These are phyloP conservation scores for Backusella liffmaniae DNA, from an alignment of 192 early-diverging fungal genomes.

Conservation along the genomic window DNA sequence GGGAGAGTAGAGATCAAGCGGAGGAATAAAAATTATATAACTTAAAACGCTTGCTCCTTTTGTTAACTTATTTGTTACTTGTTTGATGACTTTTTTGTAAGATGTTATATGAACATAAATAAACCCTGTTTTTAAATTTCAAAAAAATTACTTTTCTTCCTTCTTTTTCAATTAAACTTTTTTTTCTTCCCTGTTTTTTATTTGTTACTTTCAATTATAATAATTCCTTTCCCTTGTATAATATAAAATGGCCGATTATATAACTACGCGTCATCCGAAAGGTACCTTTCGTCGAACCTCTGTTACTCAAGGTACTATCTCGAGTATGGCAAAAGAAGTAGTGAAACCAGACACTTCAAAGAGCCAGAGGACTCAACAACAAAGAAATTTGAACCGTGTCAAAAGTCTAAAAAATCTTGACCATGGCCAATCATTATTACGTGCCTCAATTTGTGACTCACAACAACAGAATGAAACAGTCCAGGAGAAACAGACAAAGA, in stretches of 20 bases:
- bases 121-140: neutral
- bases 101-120: neutral
- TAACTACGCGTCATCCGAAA: neutral
- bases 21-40: neutral
- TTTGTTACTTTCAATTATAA: neutral
- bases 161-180: neutral
- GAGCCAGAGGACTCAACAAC: neutral
- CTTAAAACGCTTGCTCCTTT: neutral
- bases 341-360: neutral
- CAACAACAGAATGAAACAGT: neutral
- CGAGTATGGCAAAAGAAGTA: conserved; percentile 3
- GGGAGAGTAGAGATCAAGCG: neutral
- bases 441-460: neutral
- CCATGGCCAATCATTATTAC: neutral
- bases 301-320: neutral
- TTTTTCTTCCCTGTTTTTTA: neutral
- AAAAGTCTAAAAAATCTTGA: neutral
- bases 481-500: neutral
- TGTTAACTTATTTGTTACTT: neutral
- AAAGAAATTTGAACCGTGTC: neutral
- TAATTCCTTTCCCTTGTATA: neutral
- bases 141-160: neutral
- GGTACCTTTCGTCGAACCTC: neutral
- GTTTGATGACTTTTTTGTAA: neutral
- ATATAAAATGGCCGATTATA: neutral